Conservation (phyloP, 176 grass and related monocot genomes). For the Carex scoparia region DNA sequence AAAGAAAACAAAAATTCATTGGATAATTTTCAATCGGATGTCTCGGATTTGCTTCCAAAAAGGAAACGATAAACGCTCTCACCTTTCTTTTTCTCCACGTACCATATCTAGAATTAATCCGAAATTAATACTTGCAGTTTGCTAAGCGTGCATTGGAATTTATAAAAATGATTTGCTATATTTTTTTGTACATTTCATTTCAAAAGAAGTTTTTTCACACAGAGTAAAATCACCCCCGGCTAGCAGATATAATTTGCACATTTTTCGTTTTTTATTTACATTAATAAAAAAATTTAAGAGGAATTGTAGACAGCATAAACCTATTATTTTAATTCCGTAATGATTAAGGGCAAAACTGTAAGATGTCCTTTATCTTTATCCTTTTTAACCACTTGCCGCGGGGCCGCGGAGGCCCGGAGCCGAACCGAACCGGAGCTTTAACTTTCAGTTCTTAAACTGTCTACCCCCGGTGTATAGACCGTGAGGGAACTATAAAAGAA, state of each 20-base stretch:
- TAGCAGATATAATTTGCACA: not conserved
- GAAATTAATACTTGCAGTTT: not conserved
- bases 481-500: not conserved
- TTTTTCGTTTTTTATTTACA: not conserved
- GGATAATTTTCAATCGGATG: not conserved
- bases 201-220: not conserved
- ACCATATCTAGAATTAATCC: not conserved
- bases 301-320: not conserved
- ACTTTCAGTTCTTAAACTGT: not conserved
- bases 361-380: not conserved
- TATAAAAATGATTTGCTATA: not conserved
- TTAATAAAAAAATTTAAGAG: not conserved
- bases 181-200: not conserved
- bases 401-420: not conserved
- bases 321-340: not conserved
- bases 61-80: not conserved
- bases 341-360: not conserved
- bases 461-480: not conserved
- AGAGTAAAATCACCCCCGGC: not conserved
- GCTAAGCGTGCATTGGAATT: not conserved
- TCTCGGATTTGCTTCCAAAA: not conserved
- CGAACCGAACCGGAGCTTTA: conserved; percentile 2
- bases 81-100: not conserved
- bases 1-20: not conserved
- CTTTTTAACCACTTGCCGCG: not conserved